A percentile compares a stretch with the other conserved stretches of the same genome.
Evolutionary conservation across 352 stramenopile species (phyloP).

Genomic region (Bremia lactucae): DNA sequence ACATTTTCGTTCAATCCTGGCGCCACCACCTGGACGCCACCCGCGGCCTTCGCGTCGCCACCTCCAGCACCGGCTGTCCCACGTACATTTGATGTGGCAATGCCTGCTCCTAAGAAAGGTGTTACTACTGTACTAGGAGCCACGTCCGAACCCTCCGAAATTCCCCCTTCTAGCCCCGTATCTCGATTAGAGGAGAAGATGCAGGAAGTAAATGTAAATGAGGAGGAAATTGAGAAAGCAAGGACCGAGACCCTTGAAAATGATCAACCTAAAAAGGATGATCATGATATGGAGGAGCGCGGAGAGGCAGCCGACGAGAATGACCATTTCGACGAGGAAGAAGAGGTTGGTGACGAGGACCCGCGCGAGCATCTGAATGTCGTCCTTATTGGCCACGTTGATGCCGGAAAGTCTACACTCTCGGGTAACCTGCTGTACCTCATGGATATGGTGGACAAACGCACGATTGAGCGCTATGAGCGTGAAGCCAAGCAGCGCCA

Average conservation of each 20-base stretch:
- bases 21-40: constrained; percentile 51
- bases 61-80: constrained; percentile 28
- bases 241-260: constrained; percentile 19
- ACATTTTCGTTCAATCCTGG: constrained; percentile 73
- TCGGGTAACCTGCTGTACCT: constrained; percentile 97
- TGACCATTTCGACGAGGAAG: constrained; percentile 51
- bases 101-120: constrained; percentile 69
- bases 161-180: constrained; percentile 16
- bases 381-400: constrained; percentile 98
- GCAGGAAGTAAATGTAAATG: constrained; percentile 14
- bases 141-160: constrained; percentile 11
- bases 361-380: constrained; percentile 97
- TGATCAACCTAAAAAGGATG: constrained; percentile 1
- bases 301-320: constrained; percentile 32
- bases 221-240: constrained; percentile 20
- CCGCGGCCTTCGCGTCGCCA: constrained; percentile 29
- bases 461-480: constrained; percentile 98
- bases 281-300: constrained; percentile 20
- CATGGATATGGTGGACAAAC: constrained; percentile 98
- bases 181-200: constrained; percentile 22
- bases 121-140: constrained; percentile 28
- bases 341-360: constrained; percentile 85
- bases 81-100: constrained; percentile 46
- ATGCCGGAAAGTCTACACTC: constrained; percentile 97
- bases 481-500: constrained; percentile 92